These are phyloP conservation scores for Macrocybe gigantea DNA, from an alignment of 768 basidiomycete species.

Conservation along the genomic window DNA sequence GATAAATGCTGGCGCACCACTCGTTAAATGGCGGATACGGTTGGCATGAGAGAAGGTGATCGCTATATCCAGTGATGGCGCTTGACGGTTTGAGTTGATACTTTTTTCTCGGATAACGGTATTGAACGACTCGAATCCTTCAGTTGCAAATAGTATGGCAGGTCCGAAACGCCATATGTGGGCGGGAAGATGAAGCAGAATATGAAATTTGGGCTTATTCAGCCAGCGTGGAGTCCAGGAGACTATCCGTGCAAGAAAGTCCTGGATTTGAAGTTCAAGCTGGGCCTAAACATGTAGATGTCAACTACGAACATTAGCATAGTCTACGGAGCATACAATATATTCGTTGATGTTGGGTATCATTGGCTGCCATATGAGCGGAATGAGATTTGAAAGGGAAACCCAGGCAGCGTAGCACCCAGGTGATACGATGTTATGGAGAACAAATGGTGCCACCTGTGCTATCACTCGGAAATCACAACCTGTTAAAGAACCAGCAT, in stretches of 20 bases:
- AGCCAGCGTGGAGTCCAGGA: constrained; percentile 26
- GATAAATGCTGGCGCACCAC: constrained; percentile 15
- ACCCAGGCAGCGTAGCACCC: constrained; percentile 25
- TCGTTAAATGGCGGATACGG: constrained; percentile 19
- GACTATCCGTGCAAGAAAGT: constrained; percentile 27
- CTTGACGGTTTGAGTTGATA: constrained; percentile 27
- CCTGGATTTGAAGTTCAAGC: constrained; percentile 23
- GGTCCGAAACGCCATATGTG: constrained; percentile 36
- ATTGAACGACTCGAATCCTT: constrained; percentile 38
- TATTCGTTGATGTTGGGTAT: constrained; percentile 27
- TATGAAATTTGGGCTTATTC: constrained; percentile 40
- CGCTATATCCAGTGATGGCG: constrained; percentile 26
- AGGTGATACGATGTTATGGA: constrained; percentile 27
- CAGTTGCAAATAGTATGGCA: constrained; percentile 36
- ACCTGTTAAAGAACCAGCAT: constrained; percentile 30
- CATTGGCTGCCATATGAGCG: constrained; percentile 33
- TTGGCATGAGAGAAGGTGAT: constrained; percentile 17
- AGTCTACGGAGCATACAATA: too few species aligned
- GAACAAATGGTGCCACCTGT: constrained; percentile 30
- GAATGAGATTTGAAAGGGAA: constrained; percentile 22
- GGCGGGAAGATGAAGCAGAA: constrained; percentile 27
- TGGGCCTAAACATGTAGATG: too few species aligned
- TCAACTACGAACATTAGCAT: too few species aligned
- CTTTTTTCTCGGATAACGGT: constrained; percentile 24
- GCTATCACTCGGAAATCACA: constrained; percentile 25